Evolutionary conservation across 116 monocot genomes (phyloP).

Genomic region (Posidonia oceanica): DNA sequence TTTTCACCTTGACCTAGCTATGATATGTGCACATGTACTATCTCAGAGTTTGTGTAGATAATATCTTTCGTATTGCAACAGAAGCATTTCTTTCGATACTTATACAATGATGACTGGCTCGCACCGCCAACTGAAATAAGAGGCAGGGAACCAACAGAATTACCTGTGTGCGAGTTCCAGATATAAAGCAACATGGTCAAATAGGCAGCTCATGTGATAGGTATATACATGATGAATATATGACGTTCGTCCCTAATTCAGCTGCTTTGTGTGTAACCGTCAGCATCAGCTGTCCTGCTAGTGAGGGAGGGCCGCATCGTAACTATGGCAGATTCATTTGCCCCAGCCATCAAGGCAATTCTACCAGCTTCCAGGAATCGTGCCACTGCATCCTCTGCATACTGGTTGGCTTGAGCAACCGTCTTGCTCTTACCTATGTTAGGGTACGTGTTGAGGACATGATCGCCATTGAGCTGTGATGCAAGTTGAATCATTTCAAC

Average conservation of each 20-base stretch:
- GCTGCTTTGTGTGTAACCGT: background rate
- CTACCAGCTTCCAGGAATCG: slow-evolving; percentile 91
- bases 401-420: slow-evolving; percentile 62
- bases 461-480: slow-evolving; percentile 89
- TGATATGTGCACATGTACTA: no score
- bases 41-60: no score
- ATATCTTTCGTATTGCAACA: no score
- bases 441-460: slow-evolving; percentile 86
- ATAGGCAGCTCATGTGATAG: no score
- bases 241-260: background rate
- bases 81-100: no score
- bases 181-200: no score
- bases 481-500: slow-evolving; percentile 91
- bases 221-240: no score
- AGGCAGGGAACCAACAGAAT: no score
- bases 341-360: slow-evolving; percentile 76
- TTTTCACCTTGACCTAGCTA: no score
- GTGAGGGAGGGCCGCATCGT: slow-evolving; percentile 83
- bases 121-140: no score
- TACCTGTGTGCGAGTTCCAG: no score
- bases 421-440: slow-evolving; percentile 71
- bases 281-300: slow-evolving; percentile 31
- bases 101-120: no score
- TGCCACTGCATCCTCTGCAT: slow-evolving; percentile 88
- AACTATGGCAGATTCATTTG: slow-evolving; percentile 79